A percentile compares a stretch with the other conserved stretches of the same genome.
Evolutionary conservation across 371 early-diverging fungal genomes (phyloP).

Genomic region (Chytridium lagenaria): DNA sequence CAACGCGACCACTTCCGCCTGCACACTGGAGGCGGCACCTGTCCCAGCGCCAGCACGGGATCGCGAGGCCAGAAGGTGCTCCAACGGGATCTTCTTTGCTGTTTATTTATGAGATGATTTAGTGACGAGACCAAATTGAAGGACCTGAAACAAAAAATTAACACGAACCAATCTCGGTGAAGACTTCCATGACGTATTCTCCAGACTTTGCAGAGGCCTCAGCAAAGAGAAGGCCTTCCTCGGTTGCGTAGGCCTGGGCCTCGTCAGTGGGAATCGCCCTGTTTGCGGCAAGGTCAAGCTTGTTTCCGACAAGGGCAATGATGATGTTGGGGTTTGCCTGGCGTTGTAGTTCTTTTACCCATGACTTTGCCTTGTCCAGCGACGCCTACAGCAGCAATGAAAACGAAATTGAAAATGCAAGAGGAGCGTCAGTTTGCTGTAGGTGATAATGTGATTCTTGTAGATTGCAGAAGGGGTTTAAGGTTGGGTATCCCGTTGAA

Average conservation of each 20-base stretch:
- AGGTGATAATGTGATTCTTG: too few species aligned
- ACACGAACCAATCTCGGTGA: conserved; percentile 80
- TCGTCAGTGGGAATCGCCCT: conserved; percentile 64
- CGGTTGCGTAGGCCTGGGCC: conserved; percentile 88
- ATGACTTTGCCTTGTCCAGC: conserved; percentile 95
- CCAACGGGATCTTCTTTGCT: conserved; percentile 76
- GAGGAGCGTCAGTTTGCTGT: too few species aligned
- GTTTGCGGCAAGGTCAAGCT: conserved; percentile 84
- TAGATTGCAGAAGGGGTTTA: too few species aligned
- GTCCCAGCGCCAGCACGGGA: conserved; percentile 41
- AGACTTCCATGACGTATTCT: conserved; percentile 83
- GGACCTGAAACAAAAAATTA: neutral
- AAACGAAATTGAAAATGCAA: too few species aligned
- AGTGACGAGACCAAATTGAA: neutral
- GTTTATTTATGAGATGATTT: neutral
- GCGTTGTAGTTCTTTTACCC: conserved; percentile 98
- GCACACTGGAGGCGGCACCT: conserved; percentile 33
- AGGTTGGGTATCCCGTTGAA: too few species aligned
- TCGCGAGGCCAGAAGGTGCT: conserved; percentile 55
- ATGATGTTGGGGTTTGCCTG: conserved; percentile 96
- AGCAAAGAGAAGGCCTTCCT: conserved; percentile 82
- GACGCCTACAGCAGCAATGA: conserved; percentile 65
- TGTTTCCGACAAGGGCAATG: conserved; percentile 97
- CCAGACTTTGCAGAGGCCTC: conserved; percentile 96
- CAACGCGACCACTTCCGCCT: conserved; percentile 43